Percentiles rank a stretch among this genome's conserved stretches.
phyloP scores from a whole-genome alignment of 306 rosid genomes.

The Macrotyloma uniflorum region DNA sequence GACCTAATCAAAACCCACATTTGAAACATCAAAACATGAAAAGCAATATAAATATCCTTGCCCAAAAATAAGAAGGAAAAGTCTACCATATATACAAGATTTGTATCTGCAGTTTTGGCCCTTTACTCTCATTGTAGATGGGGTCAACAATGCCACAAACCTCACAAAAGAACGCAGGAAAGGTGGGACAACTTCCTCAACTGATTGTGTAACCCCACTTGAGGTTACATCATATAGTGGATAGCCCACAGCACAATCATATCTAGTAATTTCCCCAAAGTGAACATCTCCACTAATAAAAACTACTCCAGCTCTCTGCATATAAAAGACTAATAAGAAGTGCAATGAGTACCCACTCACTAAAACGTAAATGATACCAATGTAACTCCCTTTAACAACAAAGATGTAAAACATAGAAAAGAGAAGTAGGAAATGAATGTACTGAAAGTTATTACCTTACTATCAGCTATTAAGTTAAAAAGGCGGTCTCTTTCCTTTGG shows the following conservation, averaged over 20 bases:
- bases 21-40: conserved; percentile 34
- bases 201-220: conserved; percentile 80
- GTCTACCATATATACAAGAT: conserved; percentile 73
- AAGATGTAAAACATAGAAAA: conserved; percentile 19
- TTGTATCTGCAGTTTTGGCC: conserved; percentile 62
- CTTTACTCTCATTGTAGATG: conserved; percentile 78
- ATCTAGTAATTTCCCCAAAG: conserved; percentile 80
- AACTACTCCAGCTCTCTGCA: conserved; percentile 71
- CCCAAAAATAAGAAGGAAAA: conserved; percentile 14
- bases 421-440: background rate
- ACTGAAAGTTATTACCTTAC: conserved; percentile 57
- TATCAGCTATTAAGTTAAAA: conserved; percentile 68
- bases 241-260: conserved; percentile 75
- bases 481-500: conserved; percentile 79
- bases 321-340: conserved; percentile 36
- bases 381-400: background rate
- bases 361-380: background rate
- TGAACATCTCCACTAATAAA: conserved; percentile 93
- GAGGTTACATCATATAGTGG: conserved; percentile 81
- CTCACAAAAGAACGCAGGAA: conserved; percentile 57
- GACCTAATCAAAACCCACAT: conserved; percentile 53
- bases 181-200: conserved; percentile 62
- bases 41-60: background rate
- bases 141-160: conserved; percentile 66
- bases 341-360: conserved; percentile 24